Conservation (phyloP, 805 yeast genomes). For the Starmera amethionina region DNA sequence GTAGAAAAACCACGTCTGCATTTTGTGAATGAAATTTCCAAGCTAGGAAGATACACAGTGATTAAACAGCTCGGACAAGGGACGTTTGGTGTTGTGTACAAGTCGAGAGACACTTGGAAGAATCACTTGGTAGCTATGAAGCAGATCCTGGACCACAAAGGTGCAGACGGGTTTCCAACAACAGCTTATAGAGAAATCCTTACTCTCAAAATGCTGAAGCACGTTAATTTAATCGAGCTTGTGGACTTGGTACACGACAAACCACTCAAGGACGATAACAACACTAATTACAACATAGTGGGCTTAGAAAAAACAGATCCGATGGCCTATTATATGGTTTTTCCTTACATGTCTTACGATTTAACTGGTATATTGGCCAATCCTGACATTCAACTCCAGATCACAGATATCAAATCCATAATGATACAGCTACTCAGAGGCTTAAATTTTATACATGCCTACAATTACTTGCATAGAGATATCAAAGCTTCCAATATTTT, state of each 20-base stretch:
- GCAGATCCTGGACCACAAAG: slow-evolving; percentile 51
- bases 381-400: slow-evolving; percentile 48
- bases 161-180: slow-evolving; percentile 64
- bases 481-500: slow-evolving; percentile 94
- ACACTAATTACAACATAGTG: not conserved
- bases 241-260: slow-evolving; percentile 66
- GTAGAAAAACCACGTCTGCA: too few relatives aligned
- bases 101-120: slow-evolving; percentile 44
- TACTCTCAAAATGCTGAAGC: slow-evolving; percentile 60
- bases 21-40: slow-evolving; percentile 7
- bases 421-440: slow-evolving; percentile 74
- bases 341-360: slow-evolving; percentile 90
- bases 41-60: slow-evolving; percentile 21
- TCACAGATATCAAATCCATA: slow-evolving; percentile 73
- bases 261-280: slow-evolving; percentile 16
- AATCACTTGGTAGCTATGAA: slow-evolving; percentile 77
- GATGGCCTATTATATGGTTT: slow-evolving; percentile 66
- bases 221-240: slow-evolving; percentile 66
- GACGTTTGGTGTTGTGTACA: slow-evolving; percentile 84
- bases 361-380: slow-evolving; percentile 83
- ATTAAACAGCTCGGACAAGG: slow-evolving; percentile 61
- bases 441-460: slow-evolving; percentile 66
- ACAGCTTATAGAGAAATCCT: slow-evolving; percentile 91
- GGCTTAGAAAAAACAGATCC: slow-evolving; percentile 8
- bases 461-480: slow-evolving; percentile 67